These are phyloP conservation scores for Pythium aphanidermatum DNA, from an alignment of 352 stramenopile genomes.

Conservation along the genomic window DNA sequence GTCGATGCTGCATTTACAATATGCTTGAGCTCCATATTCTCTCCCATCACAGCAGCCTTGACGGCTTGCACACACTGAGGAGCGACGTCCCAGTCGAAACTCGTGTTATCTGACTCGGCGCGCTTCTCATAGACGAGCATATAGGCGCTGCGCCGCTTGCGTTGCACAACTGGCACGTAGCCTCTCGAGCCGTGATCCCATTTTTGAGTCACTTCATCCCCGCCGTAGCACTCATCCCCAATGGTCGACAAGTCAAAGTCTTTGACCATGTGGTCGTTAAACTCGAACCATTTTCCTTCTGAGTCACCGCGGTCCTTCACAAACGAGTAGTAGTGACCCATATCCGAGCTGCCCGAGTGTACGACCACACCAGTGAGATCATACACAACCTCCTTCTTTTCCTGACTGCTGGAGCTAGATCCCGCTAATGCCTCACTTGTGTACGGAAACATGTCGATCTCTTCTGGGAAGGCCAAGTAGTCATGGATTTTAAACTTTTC, in stretches of 20 bases:
- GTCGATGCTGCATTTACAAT: slow-evolving; percentile 5
- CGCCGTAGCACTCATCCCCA: slow-evolving; percentile 86
- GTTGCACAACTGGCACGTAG: slow-evolving; percentile 34
- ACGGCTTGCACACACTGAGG: slow-evolving; percentile 6
- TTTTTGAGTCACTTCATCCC: slow-evolving; percentile 62
- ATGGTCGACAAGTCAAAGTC: slow-evolving; percentile 76
- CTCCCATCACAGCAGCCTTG: not conserved
- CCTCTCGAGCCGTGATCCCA: slow-evolving; percentile 35
- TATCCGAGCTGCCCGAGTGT: slow-evolving; percentile 89
- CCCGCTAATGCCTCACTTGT: slow-evolving; percentile 54
- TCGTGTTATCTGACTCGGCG: not conserved
- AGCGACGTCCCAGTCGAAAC: not conserved
- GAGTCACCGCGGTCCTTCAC: slow-evolving; percentile 64
- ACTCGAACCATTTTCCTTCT: slow-evolving; percentile 74
- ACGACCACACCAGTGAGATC: slow-evolving; percentile 90
- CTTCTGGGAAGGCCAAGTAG: slow-evolving; percentile 71
- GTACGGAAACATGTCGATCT: slow-evolving; percentile 89
- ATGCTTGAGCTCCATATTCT: slow-evolving; percentile 14
- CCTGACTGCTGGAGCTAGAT: not conserved
- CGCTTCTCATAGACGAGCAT: slow-evolving; percentile 73
- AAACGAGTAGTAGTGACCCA: slow-evolving; percentile 94
- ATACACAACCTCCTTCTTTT: slow-evolving; percentile 49
- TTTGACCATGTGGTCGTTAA: slow-evolving; percentile 89
- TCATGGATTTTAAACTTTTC: slow-evolving; percentile 88
- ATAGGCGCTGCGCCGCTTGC: slow-evolving; percentile 65